These are phyloP conservation scores for Colletotrichum incanum DNA, from an alignment of 2,329 filamentous ascomycete genomes.

Conservation along the genomic window DNA sequence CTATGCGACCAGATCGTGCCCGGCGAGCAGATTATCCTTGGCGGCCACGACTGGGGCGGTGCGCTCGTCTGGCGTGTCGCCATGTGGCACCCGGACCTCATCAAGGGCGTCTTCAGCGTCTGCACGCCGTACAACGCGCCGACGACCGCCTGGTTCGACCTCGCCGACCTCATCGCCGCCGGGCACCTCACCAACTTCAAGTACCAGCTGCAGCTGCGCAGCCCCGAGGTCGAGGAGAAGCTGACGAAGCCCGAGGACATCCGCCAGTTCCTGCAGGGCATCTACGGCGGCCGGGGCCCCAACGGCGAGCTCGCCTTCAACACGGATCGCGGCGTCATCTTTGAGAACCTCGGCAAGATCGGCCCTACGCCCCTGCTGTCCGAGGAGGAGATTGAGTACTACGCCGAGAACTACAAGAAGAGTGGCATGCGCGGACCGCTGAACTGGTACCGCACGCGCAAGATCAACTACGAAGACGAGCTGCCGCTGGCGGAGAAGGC, in stretches of 20 bases:
- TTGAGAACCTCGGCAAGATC: constrained; percentile 75
- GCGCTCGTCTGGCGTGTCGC: constrained; percentile 81
- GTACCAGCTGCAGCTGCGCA: constrained; percentile 88
- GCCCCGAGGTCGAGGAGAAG: constrained; percentile 74
- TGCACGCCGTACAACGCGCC: constrained; percentile 83
- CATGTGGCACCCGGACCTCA: constrained; percentile 80
- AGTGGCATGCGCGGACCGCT: constrained; percentile 84
- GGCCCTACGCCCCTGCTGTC: constrained; percentile 72
- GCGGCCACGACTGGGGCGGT: constrained; percentile 96
- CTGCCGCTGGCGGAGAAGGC: constrained; percentile 70
- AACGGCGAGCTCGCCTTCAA: constrained; percentile 72
- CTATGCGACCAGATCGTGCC: constrained; percentile 72
- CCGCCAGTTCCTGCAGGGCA: constrained; percentile 77
- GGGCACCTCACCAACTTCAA: constrained; percentile 76
- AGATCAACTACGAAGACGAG: constrained; percentile 86
- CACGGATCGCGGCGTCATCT: constrained; percentile 72
- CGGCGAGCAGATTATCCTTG: constrained; percentile 77
- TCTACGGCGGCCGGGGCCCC: constrained; percentile 78
- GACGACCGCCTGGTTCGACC: constrained; percentile 64
- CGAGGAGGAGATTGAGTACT: constrained; percentile 82
- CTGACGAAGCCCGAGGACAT: constrained; percentile 74
- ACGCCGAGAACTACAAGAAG: constrained; percentile 79
- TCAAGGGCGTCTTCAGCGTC: constrained; percentile 83
- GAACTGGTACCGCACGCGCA: constrained; percentile 88
- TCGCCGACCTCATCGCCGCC: constrained; percentile 72